These are phyloP conservation scores for Rhinocladiella mackenziei DNA, from an alignment of 2,329 filamentous ascomycete species.

Conservation along the genomic window DNA sequence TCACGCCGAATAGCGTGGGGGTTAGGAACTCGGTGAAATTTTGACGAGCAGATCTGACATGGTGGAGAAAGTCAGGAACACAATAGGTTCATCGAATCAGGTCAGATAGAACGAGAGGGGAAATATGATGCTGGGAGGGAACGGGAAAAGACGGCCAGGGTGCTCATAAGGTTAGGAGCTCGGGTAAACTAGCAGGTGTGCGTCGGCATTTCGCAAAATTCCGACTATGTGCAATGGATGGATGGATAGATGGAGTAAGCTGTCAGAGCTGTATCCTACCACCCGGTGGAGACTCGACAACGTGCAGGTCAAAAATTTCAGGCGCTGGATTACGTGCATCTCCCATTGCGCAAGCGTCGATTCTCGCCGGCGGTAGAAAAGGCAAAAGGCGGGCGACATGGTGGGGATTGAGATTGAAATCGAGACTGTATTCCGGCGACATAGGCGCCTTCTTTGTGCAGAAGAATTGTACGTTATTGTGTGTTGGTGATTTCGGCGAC, in stretches of 20 bases:
- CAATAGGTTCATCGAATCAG: conserved; percentile 14
- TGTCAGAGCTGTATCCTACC: neutral
- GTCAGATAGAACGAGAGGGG: conserved; percentile 4
- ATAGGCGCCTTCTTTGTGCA: neutral
- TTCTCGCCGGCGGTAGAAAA: neutral
- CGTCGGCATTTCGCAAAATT: too few species aligned
- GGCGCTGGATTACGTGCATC: conserved; percentile 13
- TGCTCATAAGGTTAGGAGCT: neutral
- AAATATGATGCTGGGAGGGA: conserved; percentile 2
- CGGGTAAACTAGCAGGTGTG: conserved; percentile 2
- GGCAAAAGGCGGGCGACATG: too few species aligned
- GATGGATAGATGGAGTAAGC: too few species aligned
- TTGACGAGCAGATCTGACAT: conserved; percentile 14
- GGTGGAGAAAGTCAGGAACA: conserved; percentile 18
- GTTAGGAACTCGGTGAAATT: neutral
- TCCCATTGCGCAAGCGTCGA: conserved; percentile 14
- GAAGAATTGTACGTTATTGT: too few species aligned
- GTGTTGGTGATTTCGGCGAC: too few species aligned
- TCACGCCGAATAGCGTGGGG: conserved; percentile 18
- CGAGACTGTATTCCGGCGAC: too few species aligned
- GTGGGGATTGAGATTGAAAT: too few species aligned
- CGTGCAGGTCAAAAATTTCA: too few species aligned
- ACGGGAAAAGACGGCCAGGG: conserved; percentile 3
- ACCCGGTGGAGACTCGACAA: neutral
- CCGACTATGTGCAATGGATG: too few species aligned